Conservation (phyloP, 139 green algal species). For the Picochlorum costavermella region DNA sequence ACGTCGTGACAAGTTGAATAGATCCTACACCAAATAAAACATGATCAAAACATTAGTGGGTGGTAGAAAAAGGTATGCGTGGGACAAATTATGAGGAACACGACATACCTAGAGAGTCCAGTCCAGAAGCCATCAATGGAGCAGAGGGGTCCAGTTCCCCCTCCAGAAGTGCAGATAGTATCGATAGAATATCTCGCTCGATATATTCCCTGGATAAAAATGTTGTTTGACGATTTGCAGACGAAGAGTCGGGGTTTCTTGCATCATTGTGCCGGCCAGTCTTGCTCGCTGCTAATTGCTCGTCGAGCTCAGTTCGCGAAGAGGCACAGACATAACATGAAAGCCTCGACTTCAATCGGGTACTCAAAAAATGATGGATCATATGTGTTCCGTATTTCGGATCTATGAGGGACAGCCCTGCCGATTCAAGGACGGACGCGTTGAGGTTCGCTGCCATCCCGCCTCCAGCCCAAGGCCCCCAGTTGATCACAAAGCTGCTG, state of each 20-base stretch:
- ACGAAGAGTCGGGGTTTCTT: too few species aligned
- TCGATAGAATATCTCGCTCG: neutral
- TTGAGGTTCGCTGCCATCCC: conserved; percentile 30
- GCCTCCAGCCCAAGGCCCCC: conserved; percentile 30
- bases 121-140: conserved; percentile 22
- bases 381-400: neutral
- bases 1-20: conserved; percentile 18
- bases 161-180: neutral
- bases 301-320: too few species aligned
- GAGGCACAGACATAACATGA: too few species aligned
- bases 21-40: neutral
- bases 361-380: neutral
- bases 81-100: too few species aligned
- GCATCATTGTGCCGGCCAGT: too few species aligned
- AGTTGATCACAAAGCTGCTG: conserved; percentile 24
- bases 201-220: neutral
- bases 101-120: conserved; percentile 24
- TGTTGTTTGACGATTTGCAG: too few species aligned
- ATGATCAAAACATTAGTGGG: neutral
- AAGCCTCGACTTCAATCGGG: too few species aligned
- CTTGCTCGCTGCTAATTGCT: too few species aligned
- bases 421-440: neutral
- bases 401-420: neutral
- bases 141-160: conserved; percentile 1
- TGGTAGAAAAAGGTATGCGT: too few species aligned